Conservation (phyloP, 305 asterid species). For the Fraxinus nigra region DNA sequence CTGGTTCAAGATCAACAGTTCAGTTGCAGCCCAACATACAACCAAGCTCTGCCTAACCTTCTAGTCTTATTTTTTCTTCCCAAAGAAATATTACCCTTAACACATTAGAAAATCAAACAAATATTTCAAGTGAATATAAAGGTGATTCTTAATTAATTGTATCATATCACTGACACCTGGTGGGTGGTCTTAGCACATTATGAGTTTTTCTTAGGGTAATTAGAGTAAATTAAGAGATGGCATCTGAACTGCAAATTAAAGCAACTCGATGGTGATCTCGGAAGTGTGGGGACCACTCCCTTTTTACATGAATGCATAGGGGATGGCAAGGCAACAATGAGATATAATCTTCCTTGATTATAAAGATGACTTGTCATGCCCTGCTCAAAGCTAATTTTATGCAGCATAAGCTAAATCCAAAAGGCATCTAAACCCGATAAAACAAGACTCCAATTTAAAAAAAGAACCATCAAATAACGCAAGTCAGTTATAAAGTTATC, state of each 20-base stretch:
- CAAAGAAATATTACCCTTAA: background rate
- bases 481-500: background rate
- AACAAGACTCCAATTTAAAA: background rate
- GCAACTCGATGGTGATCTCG: background rate
- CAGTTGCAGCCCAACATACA: background rate
- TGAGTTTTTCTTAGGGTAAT: background rate
- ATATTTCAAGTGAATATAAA: background rate
- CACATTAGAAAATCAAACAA: background rate
- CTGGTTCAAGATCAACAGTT: background rate
- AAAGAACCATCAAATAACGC: background rate
- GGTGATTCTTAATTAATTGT: background rate
- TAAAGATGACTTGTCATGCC: background rate
- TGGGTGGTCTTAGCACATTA: background rate
- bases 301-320: background rate
- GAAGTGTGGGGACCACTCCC: background rate
- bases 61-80: background rate
- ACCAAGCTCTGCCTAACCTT: background rate
- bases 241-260: background rate
- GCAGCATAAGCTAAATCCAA: background rate
- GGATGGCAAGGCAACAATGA: conserved; percentile 12
- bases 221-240: background rate
- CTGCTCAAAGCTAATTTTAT: background rate
- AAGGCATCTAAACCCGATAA: background rate
- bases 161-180: conserved; percentile 10
- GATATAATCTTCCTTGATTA: background rate